These are phyloP conservation scores for Henckelia pumila DNA, from an alignment of 257 asterid species.

Conservation along the genomic window DNA sequence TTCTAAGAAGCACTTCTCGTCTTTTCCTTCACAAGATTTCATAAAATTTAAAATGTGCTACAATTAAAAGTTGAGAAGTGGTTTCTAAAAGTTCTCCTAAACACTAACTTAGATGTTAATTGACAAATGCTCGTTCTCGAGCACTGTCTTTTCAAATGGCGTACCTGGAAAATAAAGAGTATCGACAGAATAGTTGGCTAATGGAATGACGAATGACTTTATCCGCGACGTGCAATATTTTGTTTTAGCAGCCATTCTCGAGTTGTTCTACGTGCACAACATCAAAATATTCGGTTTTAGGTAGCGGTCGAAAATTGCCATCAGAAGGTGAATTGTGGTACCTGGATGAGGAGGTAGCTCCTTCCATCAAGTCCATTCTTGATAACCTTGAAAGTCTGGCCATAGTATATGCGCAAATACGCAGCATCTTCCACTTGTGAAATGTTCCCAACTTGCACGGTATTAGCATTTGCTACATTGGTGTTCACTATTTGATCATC, in stretches of 20 bases:
- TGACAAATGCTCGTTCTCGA: too few relatives aligned
- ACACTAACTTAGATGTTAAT: neutral
- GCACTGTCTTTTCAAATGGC: too few relatives aligned
- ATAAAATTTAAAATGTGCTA: too few relatives aligned
- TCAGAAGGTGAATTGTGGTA: neutral
- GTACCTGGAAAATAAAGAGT: slow-evolving; percentile 82
- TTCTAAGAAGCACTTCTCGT: too few relatives aligned
- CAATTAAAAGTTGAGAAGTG: too few relatives aligned
- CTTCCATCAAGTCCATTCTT: slow-evolving; percentile 87
- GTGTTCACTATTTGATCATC: slow-evolving; percentile 16
- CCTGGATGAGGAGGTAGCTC: slow-evolving; percentile 98
- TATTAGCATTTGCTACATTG: slow-evolving; percentile 40
- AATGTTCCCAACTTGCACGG: slow-evolving; percentile 58
- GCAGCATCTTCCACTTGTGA: slow-evolving; percentile 76
- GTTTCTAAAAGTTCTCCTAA: too few relatives aligned
- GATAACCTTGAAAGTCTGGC: slow-evolving; percentile 92
- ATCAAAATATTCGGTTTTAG: too few relatives aligned
- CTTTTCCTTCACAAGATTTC: too few relatives aligned
- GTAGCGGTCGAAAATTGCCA: neutral
- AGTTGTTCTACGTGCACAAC: slow-evolving; percentile 49
- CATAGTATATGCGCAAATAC: slow-evolving; percentile 66
- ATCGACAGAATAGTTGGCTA: slow-evolving; percentile 79
- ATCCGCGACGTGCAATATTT: slow-evolving; percentile 94
- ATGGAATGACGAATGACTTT: slow-evolving; percentile 81
- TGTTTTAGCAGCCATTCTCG: slow-evolving; percentile 88